A percentile compares a stretch with the other conserved stretches of the same genome.
phyloP scores from a whole-genome alignment of 495 filamentous ascomycete species.

The Aspergillus affinis region DNA sequence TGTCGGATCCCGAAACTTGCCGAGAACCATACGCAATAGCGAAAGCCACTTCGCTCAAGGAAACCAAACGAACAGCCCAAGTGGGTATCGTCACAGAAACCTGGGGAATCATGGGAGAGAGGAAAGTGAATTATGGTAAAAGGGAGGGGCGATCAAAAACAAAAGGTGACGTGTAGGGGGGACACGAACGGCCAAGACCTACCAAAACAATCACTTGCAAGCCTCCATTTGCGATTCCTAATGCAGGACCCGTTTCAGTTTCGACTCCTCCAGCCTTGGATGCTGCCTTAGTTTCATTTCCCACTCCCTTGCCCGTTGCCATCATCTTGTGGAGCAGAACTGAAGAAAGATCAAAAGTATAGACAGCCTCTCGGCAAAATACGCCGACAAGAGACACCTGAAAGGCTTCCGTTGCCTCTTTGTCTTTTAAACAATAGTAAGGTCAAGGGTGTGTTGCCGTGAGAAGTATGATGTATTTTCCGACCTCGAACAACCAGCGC shows the following conservation, averaged over 20 bases:
- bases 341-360: background rate
- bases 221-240: conserved; percentile 6
- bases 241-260: background rate
- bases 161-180: background rate
- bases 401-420: background rate
- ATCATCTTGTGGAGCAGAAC: background rate
- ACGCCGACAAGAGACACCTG: background rate
- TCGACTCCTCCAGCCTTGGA: no score
- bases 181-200: conserved; percentile 40
- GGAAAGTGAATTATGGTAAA: background rate
- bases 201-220: conserved; percentile 80
- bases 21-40: background rate
- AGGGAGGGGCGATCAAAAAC: background rate
- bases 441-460: background rate
- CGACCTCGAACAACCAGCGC: background rate
- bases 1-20: conserved; percentile 22
- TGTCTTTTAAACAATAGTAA: background rate
- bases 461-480: background rate
- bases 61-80: background rate
- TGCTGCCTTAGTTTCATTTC: background rate
- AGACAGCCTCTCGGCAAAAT: background rate
- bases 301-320: background rate
- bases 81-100: background rate
- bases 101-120: background rate
- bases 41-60: background rate